These are phyloP conservation scores for Crucihimalaya himalaica DNA, from an alignment of 345 rosid species.

Conservation along the genomic window DNA sequence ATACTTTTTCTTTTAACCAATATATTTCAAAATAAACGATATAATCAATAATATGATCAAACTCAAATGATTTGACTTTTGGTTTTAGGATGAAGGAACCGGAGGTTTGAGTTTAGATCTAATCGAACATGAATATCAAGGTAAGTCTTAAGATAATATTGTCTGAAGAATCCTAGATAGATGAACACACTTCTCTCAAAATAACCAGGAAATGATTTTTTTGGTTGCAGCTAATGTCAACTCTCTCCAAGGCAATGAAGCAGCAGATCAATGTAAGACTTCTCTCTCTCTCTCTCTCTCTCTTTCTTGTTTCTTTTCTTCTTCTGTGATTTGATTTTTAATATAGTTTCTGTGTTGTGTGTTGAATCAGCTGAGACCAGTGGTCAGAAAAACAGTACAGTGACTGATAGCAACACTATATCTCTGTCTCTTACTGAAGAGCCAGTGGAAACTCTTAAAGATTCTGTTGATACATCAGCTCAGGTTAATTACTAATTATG, in stretches of 20 bases:
- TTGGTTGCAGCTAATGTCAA: conserved; percentile 33
- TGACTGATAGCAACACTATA: conserved; percentile 32
- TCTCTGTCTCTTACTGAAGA: conserved; percentile 39
- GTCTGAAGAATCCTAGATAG: neutral
- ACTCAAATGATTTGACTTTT: conserved; percentile 11
- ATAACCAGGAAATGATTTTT: neutral
- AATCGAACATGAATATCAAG: conserved; percentile 26
- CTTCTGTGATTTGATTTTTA: neutral
- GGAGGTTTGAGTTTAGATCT: conserved; percentile 32
- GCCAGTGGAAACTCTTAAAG: conserved; percentile 9
- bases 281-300: neutral
- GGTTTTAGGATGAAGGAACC: conserved; percentile 34
- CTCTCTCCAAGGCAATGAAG: conserved; percentile 38
- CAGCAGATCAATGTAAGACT: conserved; percentile 24
- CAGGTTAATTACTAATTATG: conserved; percentile 22
- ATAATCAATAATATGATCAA: neutral
- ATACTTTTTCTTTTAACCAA: neutral
- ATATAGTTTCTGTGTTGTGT: conserved; percentile 18
- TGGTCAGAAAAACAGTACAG: conserved; percentile 38
- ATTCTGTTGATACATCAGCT: conserved; percentile 26
- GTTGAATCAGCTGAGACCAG: conserved; percentile 31
- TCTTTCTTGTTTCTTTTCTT: neutral
- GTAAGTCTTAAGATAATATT: conserved; percentile 1
- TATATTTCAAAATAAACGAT: neutral
- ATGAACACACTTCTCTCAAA: neutral